Evolutionary conservation across 805 yeast species (phyloP).

Genomic region (Wickerhamomyces canadensis): DNA sequence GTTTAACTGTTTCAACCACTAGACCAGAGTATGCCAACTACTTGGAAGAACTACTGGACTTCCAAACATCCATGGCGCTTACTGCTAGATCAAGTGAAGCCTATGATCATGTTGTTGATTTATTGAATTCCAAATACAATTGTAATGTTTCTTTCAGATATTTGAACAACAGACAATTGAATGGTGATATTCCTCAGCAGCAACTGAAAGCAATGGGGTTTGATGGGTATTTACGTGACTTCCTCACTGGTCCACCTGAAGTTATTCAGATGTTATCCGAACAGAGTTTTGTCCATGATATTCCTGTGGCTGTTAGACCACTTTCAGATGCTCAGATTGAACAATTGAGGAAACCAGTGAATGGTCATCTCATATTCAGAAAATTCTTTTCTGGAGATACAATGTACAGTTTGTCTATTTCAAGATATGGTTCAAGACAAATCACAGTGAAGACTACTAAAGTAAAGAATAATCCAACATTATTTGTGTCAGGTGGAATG

Average conservation of each 20-base stretch:
- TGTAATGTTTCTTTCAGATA: constrained; percentile 55
- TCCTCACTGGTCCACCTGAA: constrained; percentile 62
- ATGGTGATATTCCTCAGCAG: constrained; percentile 25
- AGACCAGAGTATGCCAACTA: constrained; percentile 46
- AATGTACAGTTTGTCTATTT: constrained; percentile 44
- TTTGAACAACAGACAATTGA: constrained; percentile 15
- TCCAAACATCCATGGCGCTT: constrained; percentile 51
- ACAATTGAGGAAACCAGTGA: constrained; percentile 27
- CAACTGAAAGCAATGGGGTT: constrained; percentile 53
- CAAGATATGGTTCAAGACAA: constrained; percentile 61
- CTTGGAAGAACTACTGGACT: constrained; percentile 52
- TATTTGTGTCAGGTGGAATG: constrained; percentile 18
- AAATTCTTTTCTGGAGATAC: constrained; percentile 58
- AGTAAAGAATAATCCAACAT: constrained; percentile 4
- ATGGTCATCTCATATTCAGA: constrained; percentile 41
- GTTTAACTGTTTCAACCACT: constrained; percentile 52
- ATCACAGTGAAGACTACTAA: constrained; percentile 19
- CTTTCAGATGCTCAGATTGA: constrained; percentile 37
- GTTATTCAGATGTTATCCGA: constrained; percentile 72
- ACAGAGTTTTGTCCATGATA: constrained; percentile 39
- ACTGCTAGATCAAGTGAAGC: constrained; percentile 51
- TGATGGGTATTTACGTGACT: constrained; percentile 74
- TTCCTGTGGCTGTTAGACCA: constrained; percentile 58
- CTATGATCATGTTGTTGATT: constrained; percentile 40
- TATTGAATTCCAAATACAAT: too few relatives aligned